These are phyloP conservation scores for Quercus robur DNA, from an alignment of 306 rosid species.

Conservation along the genomic window DNA sequence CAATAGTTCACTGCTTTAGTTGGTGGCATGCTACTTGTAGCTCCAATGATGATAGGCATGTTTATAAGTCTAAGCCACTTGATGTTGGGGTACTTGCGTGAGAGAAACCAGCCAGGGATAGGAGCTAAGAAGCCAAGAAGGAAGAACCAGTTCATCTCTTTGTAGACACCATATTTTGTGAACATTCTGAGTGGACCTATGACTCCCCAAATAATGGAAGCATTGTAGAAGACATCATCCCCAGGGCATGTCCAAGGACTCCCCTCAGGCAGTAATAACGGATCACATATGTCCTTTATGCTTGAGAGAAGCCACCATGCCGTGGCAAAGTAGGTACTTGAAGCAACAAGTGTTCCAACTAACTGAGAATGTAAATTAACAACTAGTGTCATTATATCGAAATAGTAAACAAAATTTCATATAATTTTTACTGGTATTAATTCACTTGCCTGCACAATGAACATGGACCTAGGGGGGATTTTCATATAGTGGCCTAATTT, in stretches of 20 bases:
- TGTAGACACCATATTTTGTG: constrained; percentile 41
- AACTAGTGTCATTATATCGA: not conserved
- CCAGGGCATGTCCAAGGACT: constrained; percentile 86
- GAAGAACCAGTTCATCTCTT: constrained; percentile 62
- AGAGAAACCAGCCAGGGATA: constrained; percentile 47
- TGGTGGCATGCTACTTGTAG: constrained; percentile 29
- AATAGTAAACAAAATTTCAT: not conserved
- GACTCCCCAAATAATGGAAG: constrained; percentile 81
- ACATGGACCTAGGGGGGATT: constrained; percentile 79
- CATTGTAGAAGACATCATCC: constrained; percentile 59
- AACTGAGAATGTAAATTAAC: constrained; percentile 23
- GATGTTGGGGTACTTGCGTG: constrained; percentile 38
- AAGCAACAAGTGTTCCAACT: constrained; percentile 54
- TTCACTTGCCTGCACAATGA: constrained; percentile 48
- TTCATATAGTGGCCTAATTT: constrained; percentile 88
- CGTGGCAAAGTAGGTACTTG: constrained; percentile 45
- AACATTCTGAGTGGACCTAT: constrained; percentile 74
- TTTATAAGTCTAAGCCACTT: constrained; percentile 55
- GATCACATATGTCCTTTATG: constrained; percentile 45
- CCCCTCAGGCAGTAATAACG: constrained; percentile 28
- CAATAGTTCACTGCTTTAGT: constrained; percentile 44
- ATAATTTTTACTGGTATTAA: not conserved
- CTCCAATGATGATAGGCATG: constrained; percentile 49
- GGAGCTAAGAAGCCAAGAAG: constrained; percentile 56
- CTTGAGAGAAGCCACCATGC: constrained; percentile 74